These are phyloP conservation scores for Solidago caesia DNA, from an alignment of 129 eudicot species.

Conservation along the genomic window DNA sequence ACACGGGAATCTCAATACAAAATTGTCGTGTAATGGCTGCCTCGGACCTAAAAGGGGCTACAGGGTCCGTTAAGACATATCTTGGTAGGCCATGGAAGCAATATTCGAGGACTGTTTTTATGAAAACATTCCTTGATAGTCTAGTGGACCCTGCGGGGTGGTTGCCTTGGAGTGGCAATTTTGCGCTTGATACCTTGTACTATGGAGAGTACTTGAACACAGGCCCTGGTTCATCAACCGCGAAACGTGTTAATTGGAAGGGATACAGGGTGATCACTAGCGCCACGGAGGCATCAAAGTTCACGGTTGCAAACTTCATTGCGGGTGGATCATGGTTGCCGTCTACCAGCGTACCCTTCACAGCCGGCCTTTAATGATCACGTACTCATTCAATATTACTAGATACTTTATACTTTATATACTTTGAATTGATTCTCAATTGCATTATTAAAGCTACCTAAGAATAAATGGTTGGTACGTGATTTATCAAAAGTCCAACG, in stretches of 20 bases:
- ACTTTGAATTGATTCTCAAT: constrained; percentile 22
- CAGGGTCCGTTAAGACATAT: constrained; percentile 39
- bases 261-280: constrained; percentile 54
- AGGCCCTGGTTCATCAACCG: constrained; percentile 46
- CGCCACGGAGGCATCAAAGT: constrained; percentile 40
- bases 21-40: constrained; percentile 47
- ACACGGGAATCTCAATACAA: constrained; percentile 54
- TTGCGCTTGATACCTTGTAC: constrained; percentile 45
- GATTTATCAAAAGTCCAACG: constrained; percentile 18
- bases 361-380: constrained; percentile 40
- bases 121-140: constrained; percentile 38
- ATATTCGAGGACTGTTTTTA: constrained; percentile 50
- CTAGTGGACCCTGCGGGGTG: constrained; percentile 49
- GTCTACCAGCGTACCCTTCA: constrained; percentile 46
- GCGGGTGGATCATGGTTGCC: constrained; percentile 62
- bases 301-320: constrained; percentile 49
- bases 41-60: constrained; percentile 30
- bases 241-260: constrained; percentile 45
- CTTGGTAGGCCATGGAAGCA: constrained; percentile 57
- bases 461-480: constrained; percentile 27
- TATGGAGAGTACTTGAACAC: constrained; percentile 54
- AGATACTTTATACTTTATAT: constrained; percentile 2
- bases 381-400: neutral
- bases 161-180: constrained; percentile 53
- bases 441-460: neutral